A percentile compares a stretch with the other conserved stretches of the same genome.
Conservation (phyloP, 2,329 filamentous ascomycete genomes). For the Fusarium lateritium region DNA sequence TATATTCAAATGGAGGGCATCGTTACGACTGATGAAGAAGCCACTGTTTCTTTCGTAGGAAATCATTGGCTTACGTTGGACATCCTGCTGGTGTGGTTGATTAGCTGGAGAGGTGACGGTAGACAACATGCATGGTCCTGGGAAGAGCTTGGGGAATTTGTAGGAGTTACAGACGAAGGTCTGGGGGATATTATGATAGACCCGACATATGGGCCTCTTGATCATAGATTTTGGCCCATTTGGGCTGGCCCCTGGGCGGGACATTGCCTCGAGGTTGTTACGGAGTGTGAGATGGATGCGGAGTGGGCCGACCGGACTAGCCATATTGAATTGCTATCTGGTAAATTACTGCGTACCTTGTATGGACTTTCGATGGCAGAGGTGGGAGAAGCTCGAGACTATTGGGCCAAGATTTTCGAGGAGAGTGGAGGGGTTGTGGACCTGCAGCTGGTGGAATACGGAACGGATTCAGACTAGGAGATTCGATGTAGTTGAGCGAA, state of each 20-base stretch:
- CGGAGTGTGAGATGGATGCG: not conserved
- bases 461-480: too few species aligned
- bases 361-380: not conserved
- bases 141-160: conserved; percentile 3
- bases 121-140: not conserved
- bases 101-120: conserved; percentile 10
- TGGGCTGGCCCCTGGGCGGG: conserved; percentile 21
- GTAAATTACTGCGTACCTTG: conserved; percentile 6
- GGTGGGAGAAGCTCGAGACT: not conserved
- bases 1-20: conserved; percentile 28
- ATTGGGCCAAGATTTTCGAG: conserved; percentile 2
- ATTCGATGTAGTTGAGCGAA: accelerated
- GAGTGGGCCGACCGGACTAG: conserved; percentile 17
- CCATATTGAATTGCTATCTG: not conserved
- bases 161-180: not conserved
- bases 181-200: not conserved
- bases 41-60: not conserved
- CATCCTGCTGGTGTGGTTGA: conserved; percentile 23
- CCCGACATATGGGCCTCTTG: not conserved
- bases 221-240: conserved; percentile 5
- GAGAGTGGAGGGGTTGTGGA: conserved; percentile 3
- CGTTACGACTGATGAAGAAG: not conserved
- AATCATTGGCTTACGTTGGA: conserved; percentile 28
- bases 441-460: not conserved
- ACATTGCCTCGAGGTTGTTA: conserved; percentile 18